These are phyloP conservation scores for Trichoderma asperelloides DNA, from an alignment of 495 filamentous ascomycete species.

Conservation along the genomic window DNA sequence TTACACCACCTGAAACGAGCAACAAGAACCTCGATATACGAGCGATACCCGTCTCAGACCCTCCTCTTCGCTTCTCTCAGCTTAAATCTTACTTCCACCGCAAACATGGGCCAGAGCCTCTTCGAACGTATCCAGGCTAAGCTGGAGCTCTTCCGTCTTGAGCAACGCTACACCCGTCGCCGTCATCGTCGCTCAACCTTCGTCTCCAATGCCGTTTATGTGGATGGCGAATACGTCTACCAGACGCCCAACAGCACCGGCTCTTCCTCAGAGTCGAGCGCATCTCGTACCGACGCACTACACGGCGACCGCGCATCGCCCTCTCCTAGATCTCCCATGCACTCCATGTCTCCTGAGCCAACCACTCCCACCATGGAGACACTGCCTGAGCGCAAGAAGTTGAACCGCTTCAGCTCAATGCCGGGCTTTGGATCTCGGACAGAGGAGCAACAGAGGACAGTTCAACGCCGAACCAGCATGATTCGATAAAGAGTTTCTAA, in stretches of 20 bases:
- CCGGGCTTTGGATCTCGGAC: constrained; percentile 30
- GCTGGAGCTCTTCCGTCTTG: constrained; percentile 83
- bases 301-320: not conserved
- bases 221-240: constrained; percentile 89
- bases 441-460: constrained; percentile 3
- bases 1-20: not conserved
- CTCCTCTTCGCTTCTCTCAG: not conserved
- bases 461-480: constrained; percentile 1
- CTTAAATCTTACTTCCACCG: not conserved
- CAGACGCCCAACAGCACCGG: constrained; percentile 41
- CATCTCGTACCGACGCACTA: constrained; percentile 8
- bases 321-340: constrained; percentile 1
- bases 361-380: constrained; percentile 5
- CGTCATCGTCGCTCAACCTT: constrained; percentile 76
- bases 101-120: constrained; percentile 32
- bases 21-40: not conserved
- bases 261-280: constrained; percentile 26
- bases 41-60: not conserved
- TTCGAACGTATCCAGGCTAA: constrained; percentile 48
- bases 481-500: not conserved
- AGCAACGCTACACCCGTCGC: constrained; percentile 83
- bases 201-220: constrained; percentile 75
- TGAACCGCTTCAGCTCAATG: constrained; percentile 39
- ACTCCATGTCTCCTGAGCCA: constrained; percentile 13
- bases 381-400: constrained; percentile 10